phyloP scores from a whole-genome alignment of 345 rosid genomes.

The Ricinus communis region DNA sequence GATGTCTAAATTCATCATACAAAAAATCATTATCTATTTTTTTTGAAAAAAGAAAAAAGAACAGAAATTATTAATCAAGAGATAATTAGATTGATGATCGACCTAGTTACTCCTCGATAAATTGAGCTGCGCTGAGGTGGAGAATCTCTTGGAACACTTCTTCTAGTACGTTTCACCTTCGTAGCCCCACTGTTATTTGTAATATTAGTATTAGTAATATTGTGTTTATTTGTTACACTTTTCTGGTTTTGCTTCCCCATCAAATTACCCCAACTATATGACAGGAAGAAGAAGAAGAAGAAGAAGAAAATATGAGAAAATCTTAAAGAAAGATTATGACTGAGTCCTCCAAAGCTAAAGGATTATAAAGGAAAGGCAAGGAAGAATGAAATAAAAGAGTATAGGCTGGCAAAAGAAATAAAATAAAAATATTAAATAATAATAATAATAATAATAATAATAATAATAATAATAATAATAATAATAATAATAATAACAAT shows the following conservation, averaged over 20 bases:
- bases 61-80: not conserved
- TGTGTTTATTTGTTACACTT: slow-evolving; percentile 16
- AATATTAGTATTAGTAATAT: not conserved
- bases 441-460: not conserved
- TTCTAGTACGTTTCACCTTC: slow-evolving; percentile 70
- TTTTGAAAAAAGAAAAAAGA: not conserved
- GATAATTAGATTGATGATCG: not conserved
- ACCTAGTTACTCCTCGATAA: slow-evolving; percentile 91
- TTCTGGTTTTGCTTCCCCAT: slow-evolving; percentile 50
- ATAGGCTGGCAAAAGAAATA: slow-evolving; percentile 41
- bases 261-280: not conserved
- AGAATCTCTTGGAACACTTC: slow-evolving; percentile 75
- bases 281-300: not conserved
- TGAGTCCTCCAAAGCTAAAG: slow-evolving; percentile 27
- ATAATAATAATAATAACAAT: not conserved
- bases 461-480: not conserved
- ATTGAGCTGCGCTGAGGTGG: slow-evolving; percentile 91
- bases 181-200: slow-evolving; percentile 28
- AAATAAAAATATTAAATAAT: no score
- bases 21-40: not conserved
- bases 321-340: slow-evolving; percentile 20
- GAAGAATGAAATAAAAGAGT: slow-evolving; percentile 4
- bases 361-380: slow-evolving; percentile 33
- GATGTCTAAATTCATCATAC: slow-evolving; percentile 42
- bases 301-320: not conserved